phyloP scores from a whole-genome alignment of 2,329 filamentous ascomycete species.

The Graphilbum fragrans region DNA sequence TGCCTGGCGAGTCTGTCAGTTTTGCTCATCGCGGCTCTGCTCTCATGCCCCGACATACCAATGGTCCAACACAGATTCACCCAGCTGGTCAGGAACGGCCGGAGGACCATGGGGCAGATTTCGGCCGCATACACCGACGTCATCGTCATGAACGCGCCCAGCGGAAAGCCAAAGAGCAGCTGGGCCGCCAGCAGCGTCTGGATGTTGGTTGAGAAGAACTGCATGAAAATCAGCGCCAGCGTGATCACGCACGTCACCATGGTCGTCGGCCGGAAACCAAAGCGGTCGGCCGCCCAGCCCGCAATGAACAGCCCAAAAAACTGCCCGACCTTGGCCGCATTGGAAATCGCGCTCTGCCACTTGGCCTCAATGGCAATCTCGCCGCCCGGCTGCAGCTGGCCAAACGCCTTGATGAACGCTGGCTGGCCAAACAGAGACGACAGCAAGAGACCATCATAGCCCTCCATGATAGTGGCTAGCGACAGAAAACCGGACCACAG shows the following conservation, averaged over 20 bases:
- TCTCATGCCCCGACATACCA: constrained; percentile 11
- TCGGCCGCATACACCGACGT: constrained; percentile 31
- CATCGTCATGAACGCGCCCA: constrained; percentile 33
- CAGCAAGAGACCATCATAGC: constrained; percentile 16
- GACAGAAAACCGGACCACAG: constrained; percentile 15
- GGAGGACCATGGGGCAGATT: constrained; percentile 27
- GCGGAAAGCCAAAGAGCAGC: constrained; percentile 27
- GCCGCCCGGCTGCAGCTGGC: neutral
- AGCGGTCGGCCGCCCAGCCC: constrained; percentile 36
- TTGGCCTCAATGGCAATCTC: constrained; percentile 19
- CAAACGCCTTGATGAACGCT: constrained; percentile 17
- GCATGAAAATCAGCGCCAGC: constrained; percentile 38
- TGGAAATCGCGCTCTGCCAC: constrained; percentile 37
- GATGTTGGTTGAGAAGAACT: constrained; percentile 38
- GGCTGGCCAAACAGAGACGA: constrained; percentile 16
- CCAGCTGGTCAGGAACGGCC: constrained; percentile 29
- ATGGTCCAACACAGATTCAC: constrained; percentile 32
- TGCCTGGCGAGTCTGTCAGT: no score
- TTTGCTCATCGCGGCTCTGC: constrained; percentile 8
- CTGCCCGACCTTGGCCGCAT: constrained; percentile 34
- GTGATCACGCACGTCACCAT: constrained; percentile 31
- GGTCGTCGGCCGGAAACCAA: constrained; percentile 37
- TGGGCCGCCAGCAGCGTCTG: constrained; percentile 34
- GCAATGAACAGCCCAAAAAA: constrained; percentile 42
- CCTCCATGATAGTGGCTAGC: constrained; percentile 29